These are phyloP conservation scores for Lodderomyces theae DNA, from an alignment of 1,139 yeast species.

Conservation along the genomic window DNA sequence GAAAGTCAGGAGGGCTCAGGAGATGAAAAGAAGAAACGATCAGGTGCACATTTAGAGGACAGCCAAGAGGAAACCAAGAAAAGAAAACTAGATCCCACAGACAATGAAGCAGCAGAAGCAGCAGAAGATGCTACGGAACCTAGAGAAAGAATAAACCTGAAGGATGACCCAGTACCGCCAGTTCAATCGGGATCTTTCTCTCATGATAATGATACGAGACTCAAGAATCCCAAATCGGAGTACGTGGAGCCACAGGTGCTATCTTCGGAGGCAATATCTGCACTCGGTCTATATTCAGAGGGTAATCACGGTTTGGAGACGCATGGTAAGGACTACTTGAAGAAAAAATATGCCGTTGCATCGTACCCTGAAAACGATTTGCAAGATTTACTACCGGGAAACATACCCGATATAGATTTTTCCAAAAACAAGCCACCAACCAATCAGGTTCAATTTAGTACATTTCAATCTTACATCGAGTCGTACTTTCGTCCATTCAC, in stretches of 20 bases:
- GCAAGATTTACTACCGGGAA: conserved; percentile 77
- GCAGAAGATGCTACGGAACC: conserved; percentile 10
- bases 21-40: conserved; percentile 5
- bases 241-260: conserved; percentile 71
- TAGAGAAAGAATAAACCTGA: conserved; percentile 21
- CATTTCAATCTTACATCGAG: conserved; percentile 83
- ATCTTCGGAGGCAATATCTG: conserved; percentile 62
- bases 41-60: conserved; percentile 5
- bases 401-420: conserved; percentile 81
- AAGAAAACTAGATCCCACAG: background rate
- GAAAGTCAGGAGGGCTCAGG: conserved; percentile 12
- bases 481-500: conserved; percentile 74
- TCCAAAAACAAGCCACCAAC: conserved; percentile 77
- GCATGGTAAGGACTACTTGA: conserved; percentile 69
- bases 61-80: conserved; percentile 10
- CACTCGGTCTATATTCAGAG: conserved; percentile 67
- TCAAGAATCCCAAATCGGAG: conserved; percentile 75
- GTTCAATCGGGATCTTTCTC: conserved; percentile 47
- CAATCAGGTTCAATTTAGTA: conserved; percentile 88
- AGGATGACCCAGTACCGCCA: conserved; percentile 41
- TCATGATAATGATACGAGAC: conserved; percentile 54
- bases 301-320: conserved; percentile 51
- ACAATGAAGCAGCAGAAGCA: conserved; percentile 8
- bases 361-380: conserved; percentile 82
- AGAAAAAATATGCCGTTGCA: conserved; percentile 81